Percentiles rank a stretch among this genome's conserved stretches.
phyloP scores from a whole-genome alignment of 2,329 filamentous ascomycete species.

The Neoascochyta sp. region DNA sequence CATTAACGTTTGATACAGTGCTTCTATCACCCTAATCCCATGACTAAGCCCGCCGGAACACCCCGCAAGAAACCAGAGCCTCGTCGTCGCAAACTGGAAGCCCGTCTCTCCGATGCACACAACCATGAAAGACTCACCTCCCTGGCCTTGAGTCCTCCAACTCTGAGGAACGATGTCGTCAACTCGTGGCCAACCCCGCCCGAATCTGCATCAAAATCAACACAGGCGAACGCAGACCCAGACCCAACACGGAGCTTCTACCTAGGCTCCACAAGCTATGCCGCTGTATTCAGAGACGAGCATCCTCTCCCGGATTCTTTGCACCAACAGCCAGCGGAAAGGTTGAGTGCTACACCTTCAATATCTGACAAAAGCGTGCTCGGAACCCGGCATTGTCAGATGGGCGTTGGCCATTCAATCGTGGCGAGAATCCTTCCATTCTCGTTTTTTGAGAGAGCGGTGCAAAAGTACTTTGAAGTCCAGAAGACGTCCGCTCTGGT shows the following conservation, averaged over 20 bases:
- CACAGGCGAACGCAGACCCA: constrained; percentile 13
- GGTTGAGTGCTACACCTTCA: constrained; percentile 21
- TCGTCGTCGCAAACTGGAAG: constrained; percentile 23
- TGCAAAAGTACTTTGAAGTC: constrained; percentile 26
- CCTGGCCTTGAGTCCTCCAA: constrained; percentile 26
- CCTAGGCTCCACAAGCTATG: constrained; percentile 37
- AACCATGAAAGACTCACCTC: constrained; percentile 19
- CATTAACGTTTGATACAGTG: constrained; percentile 22
- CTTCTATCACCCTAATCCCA: constrained; percentile 37
- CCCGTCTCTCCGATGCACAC: constrained; percentile 10
- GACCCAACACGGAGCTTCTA: constrained; percentile 30
- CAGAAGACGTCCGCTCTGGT: constrained; percentile 25
- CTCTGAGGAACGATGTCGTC: constrained; percentile 22
- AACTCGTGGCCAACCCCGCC: constrained; percentile 31
- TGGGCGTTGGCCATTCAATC: constrained; percentile 24
- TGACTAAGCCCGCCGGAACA: constrained; percentile 36
- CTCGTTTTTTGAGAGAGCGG: constrained; percentile 25
- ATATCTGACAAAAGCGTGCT: constrained; percentile 11
- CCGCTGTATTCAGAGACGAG: constrained; percentile 33
- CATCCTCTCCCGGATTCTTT: constrained; percentile 27
- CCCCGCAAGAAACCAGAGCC: constrained; percentile 35
- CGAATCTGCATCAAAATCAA: constrained; percentile 20
- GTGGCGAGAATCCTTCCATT: constrained; percentile 30
- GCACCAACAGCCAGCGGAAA: constrained; percentile 28
- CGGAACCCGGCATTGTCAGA: constrained; percentile 29